phyloP scores from a whole-genome alignment of 331 rosid genomes.

The Dryas integrifolia region DNA sequence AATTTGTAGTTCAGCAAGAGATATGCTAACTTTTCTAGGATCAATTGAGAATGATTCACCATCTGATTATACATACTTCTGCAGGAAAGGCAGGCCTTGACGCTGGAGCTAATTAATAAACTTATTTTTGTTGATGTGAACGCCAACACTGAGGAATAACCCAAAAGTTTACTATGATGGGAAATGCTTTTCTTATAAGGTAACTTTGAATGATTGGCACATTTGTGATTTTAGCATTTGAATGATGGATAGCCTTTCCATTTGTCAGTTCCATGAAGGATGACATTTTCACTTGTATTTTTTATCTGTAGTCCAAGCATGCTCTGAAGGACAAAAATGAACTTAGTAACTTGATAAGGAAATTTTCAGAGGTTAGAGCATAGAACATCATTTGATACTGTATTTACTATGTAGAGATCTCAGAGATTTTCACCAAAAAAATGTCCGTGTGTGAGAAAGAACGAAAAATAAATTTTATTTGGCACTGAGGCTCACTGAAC shows the following conservation, averaged over 20 bases:
- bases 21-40: not conserved
- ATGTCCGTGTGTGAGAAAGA: too few species aligned
- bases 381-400: not conserved
- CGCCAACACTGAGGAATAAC: conserved; percentile 81
- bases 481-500: too few species aligned
- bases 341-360: conserved; percentile 65
- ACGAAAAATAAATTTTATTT: too few species aligned
- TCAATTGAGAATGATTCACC: not conserved
- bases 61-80: conserved; percentile 29
- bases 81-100: conserved; percentile 75
- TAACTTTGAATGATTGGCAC: conserved; percentile 27
- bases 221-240: not conserved
- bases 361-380: conserved; percentile 59
- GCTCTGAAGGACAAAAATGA: conserved; percentile 67
- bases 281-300: conserved; percentile 31
- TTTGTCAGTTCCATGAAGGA: conserved; percentile 20
- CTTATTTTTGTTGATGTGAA: conserved; percentile 73
- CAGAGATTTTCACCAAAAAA: too few species aligned
- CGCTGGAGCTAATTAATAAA: conserved; percentile 81
- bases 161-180: conserved; percentile 88
- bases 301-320: conserved; percentile 70
- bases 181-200: conserved; percentile 84
- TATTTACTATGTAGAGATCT: not conserved
- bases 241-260: conserved; percentile 10
- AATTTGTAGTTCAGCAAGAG: not conserved